A percentile compares a stretch with the other conserved stretches of the same genome.
phyloP scores from a whole-genome alignment of 257 asterid genomes.

The Fraxinus americana region DNA sequence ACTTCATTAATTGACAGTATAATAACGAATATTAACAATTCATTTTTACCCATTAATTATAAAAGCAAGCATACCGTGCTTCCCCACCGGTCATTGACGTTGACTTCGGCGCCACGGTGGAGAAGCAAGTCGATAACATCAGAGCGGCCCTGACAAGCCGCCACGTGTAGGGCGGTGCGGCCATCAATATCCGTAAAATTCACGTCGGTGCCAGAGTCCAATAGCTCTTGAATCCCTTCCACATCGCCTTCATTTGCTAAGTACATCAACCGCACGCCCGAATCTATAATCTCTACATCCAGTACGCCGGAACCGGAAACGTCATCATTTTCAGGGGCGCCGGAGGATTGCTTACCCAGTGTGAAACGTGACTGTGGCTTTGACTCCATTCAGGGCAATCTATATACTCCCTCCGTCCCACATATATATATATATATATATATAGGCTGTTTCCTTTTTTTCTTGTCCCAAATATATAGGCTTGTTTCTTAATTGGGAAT shows the following conservation, averaged over 20 bases:
- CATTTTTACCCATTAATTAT: neutral
- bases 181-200: slow-evolving; percentile 73
- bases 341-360: slow-evolving; percentile 68
- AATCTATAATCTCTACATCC: slow-evolving; percentile 43
- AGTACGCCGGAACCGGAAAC: slow-evolving; percentile 19
- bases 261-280: slow-evolving; percentile 77
- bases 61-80: slow-evolving; percentile 62
- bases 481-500: no score
- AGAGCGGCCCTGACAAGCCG: slow-evolving; percentile 73
- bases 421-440: no score
- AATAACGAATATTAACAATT: neutral
- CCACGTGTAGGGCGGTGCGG: slow-evolving; percentile 82
- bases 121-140: slow-evolving; percentile 65
- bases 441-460: no score
- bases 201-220: slow-evolving; percentile 56
- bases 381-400: slow-evolving; percentile 42
- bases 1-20: slow-evolving; percentile 9
- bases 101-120: slow-evolving; percentile 56
- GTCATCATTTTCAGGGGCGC: slow-evolving; percentile 48
- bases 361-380: slow-evolving; percentile 59
- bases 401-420: no score
- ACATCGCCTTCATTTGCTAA: slow-evolving; percentile 74
- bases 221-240: slow-evolving; percentile 74
- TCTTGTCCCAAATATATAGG: no score
- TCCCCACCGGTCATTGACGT: slow-evolving; percentile 80